phyloP scores from a whole-genome alignment of 495 filamentous ascomycete species.

The Paragyromitra xinjiangensis region DNA sequence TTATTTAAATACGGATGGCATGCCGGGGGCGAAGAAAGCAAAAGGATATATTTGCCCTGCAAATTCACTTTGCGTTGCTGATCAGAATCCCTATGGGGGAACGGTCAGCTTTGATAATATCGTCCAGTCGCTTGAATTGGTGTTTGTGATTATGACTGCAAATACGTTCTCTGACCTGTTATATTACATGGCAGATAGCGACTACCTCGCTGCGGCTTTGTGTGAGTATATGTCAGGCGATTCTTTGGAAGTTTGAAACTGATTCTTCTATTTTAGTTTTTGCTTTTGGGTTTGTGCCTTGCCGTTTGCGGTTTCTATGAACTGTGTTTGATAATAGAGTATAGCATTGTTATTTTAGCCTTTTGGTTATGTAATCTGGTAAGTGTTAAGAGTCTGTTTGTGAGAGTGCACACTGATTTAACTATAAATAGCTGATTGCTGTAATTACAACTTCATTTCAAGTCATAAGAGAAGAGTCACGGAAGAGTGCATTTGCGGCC shows the following conservation, averaged over 20 bases:
- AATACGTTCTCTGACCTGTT: constrained; percentile 96
- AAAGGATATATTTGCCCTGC: constrained; percentile 94
- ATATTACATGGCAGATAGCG: constrained; percentile 89
- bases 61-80: constrained; percentile 82
- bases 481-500: constrained; percentile 87
- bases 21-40: constrained; percentile 61
- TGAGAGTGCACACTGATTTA: constrained; percentile 22
- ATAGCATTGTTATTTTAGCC: constrained; percentile 84
- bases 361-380: constrained; percentile 93
- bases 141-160: constrained; percentile 98
- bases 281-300: constrained; percentile 51
- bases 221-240: constrained; percentile 58
- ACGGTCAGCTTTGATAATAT: constrained; percentile 98
- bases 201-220: constrained; percentile 83
- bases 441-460: constrained; percentile 99
- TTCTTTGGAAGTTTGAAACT: not conserved
- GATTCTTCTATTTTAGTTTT: constrained; percentile 44
- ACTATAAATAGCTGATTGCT: constrained; percentile 72
- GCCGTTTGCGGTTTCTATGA: not conserved
- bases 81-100: constrained; percentile 79
- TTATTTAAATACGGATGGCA: constrained; percentile 70
- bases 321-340: constrained; percentile 11
- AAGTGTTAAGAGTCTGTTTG: constrained; percentile 9
- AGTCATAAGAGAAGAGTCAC: constrained; percentile 96
- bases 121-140: constrained; percentile 84